Conservation (phyloP, 345 rosid species). For the Syzygium jambos region DNA sequence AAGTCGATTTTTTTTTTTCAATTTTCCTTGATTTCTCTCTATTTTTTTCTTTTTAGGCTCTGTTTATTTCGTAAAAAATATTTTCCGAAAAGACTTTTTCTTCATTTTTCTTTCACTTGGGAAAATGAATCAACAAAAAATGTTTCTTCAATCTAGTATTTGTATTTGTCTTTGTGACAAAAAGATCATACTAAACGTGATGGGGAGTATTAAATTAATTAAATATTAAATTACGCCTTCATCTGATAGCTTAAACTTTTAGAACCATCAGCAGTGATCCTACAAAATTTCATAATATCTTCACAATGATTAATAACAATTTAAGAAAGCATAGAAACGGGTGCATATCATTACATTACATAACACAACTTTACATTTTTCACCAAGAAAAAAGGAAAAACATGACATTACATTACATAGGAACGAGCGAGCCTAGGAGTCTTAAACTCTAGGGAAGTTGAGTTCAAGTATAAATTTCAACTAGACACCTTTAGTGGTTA, state of each 20-base stretch:
- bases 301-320: neutral
- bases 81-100: too few relatives aligned
- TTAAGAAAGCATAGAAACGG: neutral
- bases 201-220: too few relatives aligned
- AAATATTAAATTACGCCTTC: too few relatives aligned
- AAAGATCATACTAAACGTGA: too few relatives aligned
- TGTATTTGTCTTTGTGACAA: neutral
- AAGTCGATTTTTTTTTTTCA: neutral
- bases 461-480: neutral
- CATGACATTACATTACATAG: neutral
- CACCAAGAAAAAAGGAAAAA: neutral
- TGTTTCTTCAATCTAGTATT: neutral
- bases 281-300: neutral
- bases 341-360: neutral
- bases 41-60: too few relatives aligned
- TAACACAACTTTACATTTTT: too few relatives aligned
- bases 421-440: neutral
- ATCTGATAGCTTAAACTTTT: too few relatives aligned
- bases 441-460: neutral
- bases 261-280: too few relatives aligned
- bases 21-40: neutral
- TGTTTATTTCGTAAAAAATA: neutral
- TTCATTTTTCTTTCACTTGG: neutral
- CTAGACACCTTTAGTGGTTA: neutral
- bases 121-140: neutral